Evolutionary conservation across 129 eudicot species (phyloP), one percentile per base, ranked within the genome.

Genomic region (Lonicera japonica): DNA sequence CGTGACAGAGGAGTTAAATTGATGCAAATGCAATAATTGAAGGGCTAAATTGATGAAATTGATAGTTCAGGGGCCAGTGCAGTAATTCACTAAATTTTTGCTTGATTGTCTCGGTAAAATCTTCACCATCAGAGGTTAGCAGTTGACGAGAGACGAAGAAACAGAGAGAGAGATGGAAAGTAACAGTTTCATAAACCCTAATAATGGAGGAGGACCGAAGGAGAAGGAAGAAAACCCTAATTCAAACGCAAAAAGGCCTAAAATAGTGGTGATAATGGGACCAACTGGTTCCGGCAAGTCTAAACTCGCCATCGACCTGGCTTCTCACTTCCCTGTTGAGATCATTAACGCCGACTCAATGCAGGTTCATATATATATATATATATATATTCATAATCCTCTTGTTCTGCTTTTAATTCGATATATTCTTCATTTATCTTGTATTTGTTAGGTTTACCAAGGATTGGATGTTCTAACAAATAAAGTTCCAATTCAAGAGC

Each of bases 261-360:
- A 76, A 17, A 65, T 94, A 61, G 85, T 88, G 39, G 95, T 94
- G 68, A 88, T 94, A 67, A 83, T 94, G 99, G 99, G 99, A 39
- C 89, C 99, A 54, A 80, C 92, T 14, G 99, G 96, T 24, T 64
- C 99, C 2, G 99, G 99, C 43, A 94, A 94, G 67, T 94, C 99
- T 23, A 80, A 82, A 60, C 76, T 88, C 16, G 89, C 96, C 58
- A 81, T 94, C 45, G 95, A 88, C 71, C 78, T 94, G 22, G 87
- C 99, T 45, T 65, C 95, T 11, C 77, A 83, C 11, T 85, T 94
- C 43, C 89, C 94, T 2, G 64, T 94, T 19, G 99, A 88, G 76
- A 81, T 88, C 66, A 83, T 94, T 73, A 94, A 81, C 75, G 95
- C 99, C 21, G 99, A 94, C 63, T 88, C 96, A 52, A 94, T 94